Conservation (phyloP, 129 eudicot species). For the Centella asiatica region DNA sequence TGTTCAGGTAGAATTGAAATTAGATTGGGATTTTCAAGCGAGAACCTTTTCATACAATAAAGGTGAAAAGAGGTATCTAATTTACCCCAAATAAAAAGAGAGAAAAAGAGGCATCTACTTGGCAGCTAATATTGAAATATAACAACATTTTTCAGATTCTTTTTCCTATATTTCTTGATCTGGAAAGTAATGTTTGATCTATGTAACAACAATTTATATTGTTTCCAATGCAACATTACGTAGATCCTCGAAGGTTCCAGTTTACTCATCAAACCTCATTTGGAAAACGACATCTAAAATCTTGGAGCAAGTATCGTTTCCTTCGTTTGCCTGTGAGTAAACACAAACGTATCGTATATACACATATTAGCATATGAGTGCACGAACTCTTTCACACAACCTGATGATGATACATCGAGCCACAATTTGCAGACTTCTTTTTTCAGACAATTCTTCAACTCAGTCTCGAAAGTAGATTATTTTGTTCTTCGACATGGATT, state of each 20-base stretch:
- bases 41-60: too few relatives aligned
- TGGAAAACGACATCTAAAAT: conserved; percentile 46
- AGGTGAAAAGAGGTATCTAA: too few relatives aligned
- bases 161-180: background rate
- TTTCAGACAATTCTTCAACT: conserved; percentile 39
- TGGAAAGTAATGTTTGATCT: too few relatives aligned
- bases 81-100: too few relatives aligned
- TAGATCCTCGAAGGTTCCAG: conserved; percentile 57
- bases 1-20: too few relatives aligned
- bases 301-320: conserved; percentile 46
- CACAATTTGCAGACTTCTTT: conserved; percentile 34
- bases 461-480: conserved; percentile 49
- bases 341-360: background rate
- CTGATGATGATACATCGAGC: background rate
- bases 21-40: too few relatives aligned
- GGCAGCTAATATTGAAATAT: too few relatives aligned
- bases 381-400: background rate
- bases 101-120: too few relatives aligned
- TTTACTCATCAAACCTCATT: conserved; percentile 52
- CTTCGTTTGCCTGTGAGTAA: conserved; percentile 46
- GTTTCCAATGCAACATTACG: background rate
- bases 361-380: background rate
- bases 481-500: conserved; percentile 63
- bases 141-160: too few relatives aligned
- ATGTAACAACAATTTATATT: background rate